Evolutionary conservation across 192 early-diverging fungal species (phyloP), one percentile per base, ranked within the genome.

Genomic region (Dissophora ornata): DNA sequence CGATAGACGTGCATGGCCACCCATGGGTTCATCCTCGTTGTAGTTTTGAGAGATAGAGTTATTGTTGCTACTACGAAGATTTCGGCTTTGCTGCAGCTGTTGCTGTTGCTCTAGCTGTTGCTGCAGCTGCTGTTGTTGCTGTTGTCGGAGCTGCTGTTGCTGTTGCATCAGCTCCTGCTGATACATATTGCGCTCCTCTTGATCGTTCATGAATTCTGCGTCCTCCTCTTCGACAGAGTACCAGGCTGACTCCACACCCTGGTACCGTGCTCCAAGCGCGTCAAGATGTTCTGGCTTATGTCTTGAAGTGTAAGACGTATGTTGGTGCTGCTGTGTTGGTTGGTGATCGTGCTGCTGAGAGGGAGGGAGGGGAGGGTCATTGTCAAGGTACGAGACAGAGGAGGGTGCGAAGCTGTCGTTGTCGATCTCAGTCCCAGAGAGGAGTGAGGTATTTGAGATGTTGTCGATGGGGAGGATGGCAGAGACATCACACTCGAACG

Each of bases 401-500:
- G 58, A 61, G 19, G 58, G 58, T 29, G 58, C 58, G 34, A 61
- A 49, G 34, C 62, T 65, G 18, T 53, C 62, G n/a, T 65, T 53
- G 12, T 69, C 48, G 6, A 52, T 60, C 28, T 71, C 69, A 10
- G 59, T 62, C 10, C 54, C 69, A 1, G 69, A 71, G 25, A 71
- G 66, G 22, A 68, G 12, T 15, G 53, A 57, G 8, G 48, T 46
- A 41, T 50, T 38, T 4, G 69, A 62, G 33, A 57, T 48, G 36
- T 62, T 21, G 16, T 42, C 42, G 32, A 38, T 11, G 29, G 69
- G 69, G 19, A 57, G 46, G 60, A 71, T 71, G 16, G 69, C 69
- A 5, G 69, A 71, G 51, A 61, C 44, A 21, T 71, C 69, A 26
- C 69, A 77, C 44, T 77, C 71, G 24, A 77, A 77, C 2, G 71